Evolutionary conservation across 805 yeast species (phyloP).

Genomic region (Candida takata): DNA sequence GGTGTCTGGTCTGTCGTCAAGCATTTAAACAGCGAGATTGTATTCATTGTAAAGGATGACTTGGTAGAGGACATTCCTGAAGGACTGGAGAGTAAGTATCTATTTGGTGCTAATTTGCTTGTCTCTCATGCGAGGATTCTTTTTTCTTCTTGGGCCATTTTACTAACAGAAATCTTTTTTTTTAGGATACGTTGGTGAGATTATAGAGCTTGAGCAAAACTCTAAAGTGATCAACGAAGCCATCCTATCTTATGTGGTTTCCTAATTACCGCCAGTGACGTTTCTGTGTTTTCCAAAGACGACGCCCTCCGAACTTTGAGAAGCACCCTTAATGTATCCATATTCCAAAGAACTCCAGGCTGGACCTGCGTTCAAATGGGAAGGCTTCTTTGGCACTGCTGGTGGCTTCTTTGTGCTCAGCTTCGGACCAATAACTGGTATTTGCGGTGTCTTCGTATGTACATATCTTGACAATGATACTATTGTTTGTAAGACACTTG

Average conservation of each 20-base stretch:
- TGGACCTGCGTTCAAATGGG: slow-evolving; percentile 25
- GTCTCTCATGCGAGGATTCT: not conserved
- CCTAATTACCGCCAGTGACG: slow-evolving; percentile 24
- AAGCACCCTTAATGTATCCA: slow-evolving; percentile 54
- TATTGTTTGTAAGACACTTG: slow-evolving; percentile 67
- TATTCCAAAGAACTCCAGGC: slow-evolving; percentile 55
- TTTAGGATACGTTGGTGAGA: slow-evolving; percentile 24
- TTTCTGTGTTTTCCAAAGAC: slow-evolving; percentile 48
- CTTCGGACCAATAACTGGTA: slow-evolving; percentile 54
- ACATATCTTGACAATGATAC: slow-evolving; percentile 69
- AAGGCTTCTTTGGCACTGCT: slow-evolving; percentile 49
- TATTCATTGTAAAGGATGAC: slow-evolving; percentile 25
- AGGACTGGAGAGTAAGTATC: slow-evolving; percentile 17
- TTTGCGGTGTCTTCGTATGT: slow-evolving; percentile 42
- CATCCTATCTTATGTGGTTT: slow-evolving; percentile 16
- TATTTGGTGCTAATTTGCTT: not conserved
- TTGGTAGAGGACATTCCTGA: slow-evolving; percentile 23
- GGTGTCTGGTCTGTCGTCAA: slow-evolving; percentile 53
- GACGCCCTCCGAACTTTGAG: slow-evolving; percentile 44
- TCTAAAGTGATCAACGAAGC: slow-evolving; percentile 18
- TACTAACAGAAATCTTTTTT: not conserved
- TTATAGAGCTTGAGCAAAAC: slow-evolving; percentile 21
- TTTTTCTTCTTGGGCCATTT: too few relatives aligned
- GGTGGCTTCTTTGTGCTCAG: slow-evolving; percentile 42
- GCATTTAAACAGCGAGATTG: slow-evolving; percentile 35